Evolutionary conservation across 495 filamentous ascomycete genomes (phyloP).

Genomic region (Jackrogersella minutella): DNA sequence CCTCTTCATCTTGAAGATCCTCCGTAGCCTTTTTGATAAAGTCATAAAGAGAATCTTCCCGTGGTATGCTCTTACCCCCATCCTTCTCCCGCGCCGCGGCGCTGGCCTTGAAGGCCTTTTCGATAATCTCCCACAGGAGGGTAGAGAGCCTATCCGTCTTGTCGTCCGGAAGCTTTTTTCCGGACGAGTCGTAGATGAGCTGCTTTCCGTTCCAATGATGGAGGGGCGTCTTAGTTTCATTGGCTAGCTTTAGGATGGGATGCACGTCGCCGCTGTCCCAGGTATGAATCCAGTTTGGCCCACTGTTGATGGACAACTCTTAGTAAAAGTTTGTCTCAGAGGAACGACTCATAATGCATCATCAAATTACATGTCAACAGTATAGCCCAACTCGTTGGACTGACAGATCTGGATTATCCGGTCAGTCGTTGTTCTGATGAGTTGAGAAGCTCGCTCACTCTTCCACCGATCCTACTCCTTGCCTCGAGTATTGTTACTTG

Average conservation of each 20-base stretch:
- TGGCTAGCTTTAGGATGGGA: conserved; percentile 65
- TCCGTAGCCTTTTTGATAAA: conserved; percentile 62
- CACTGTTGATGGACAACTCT: conserved; percentile 51
- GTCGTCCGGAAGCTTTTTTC: conserved; percentile 58
- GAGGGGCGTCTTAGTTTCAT: conserved; percentile 53
- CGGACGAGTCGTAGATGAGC: conserved; percentile 62
- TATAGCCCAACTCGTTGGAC: conserved; percentile 50
- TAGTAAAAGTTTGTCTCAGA: not conserved
- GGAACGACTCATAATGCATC: not conserved
- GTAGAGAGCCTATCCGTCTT: conserved; percentile 61
- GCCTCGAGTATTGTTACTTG: conserved; percentile 77
- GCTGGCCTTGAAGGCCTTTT: conserved; percentile 72
- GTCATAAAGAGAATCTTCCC: conserved; percentile 67
- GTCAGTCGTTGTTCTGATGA: conserved; percentile 21
- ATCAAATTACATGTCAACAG: conserved; percentile 60
- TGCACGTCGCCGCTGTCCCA: conserved; percentile 72
- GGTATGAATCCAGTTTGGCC: conserved; percentile 84
- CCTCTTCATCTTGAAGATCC: conserved; percentile 27
- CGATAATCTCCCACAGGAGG: conserved; percentile 72
- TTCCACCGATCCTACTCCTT: conserved; percentile 72
- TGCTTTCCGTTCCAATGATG: conserved; percentile 64
- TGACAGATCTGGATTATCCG: conserved; percentile 28
- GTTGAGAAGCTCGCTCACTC: conserved; percentile 55
- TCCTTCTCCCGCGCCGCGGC: conserved; percentile 54
- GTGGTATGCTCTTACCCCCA: conserved; percentile 59